Evolutionary conservation across 345 rosid genomes (phyloP), one percentile per base, ranked within the genome.

Genomic region (Acer yangbiense): DNA sequence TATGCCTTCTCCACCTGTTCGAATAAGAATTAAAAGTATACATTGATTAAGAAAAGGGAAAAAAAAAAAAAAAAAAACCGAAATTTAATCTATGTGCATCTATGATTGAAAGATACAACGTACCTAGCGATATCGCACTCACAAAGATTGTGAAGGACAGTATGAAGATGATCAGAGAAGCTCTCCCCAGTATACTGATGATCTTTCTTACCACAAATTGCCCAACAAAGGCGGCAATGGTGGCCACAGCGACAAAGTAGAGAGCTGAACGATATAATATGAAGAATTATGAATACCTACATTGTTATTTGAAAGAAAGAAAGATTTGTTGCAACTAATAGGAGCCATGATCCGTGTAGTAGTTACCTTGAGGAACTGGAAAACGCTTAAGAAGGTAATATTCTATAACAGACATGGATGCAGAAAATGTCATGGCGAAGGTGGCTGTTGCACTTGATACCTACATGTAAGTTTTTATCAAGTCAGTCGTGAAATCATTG

Each of bases 371-470:
- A 57, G 90, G 90, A 9, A 89, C 78, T 10, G 90, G 89, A 69
- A 87, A 89, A 69, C 89, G 83, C 58, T 84, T 82, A 1, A 86
- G 81, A 32, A 88, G 87, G 67, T 82, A 85, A 60, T 85, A 88
- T 63, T 88, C 87, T 9, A 87, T 65, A 3, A 83, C 90, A 6
- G 88, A 83, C 83, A 88, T 83, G 14, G 90, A 85, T 55, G 91
- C 84, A 7, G 90, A 86, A 71, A 88, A 88, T 69, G 78, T 52
- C 90, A 87, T 85, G 27, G 82, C 79, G 74, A 88, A 87, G 74
- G 90, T 87, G 27, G 87, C 73, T 6, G 90, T 88, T 39, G 91
- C 86, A 82, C 87, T 85, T 68, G 87, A 80, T 25, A 88, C 88
- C 91, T 88, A 54, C 74, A 72, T 1, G 3, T 0, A 76, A 41